phyloP scores from a whole-genome alignment of 495 filamentous ascomycete species.

The Hypoxylon cercidicola region DNA sequence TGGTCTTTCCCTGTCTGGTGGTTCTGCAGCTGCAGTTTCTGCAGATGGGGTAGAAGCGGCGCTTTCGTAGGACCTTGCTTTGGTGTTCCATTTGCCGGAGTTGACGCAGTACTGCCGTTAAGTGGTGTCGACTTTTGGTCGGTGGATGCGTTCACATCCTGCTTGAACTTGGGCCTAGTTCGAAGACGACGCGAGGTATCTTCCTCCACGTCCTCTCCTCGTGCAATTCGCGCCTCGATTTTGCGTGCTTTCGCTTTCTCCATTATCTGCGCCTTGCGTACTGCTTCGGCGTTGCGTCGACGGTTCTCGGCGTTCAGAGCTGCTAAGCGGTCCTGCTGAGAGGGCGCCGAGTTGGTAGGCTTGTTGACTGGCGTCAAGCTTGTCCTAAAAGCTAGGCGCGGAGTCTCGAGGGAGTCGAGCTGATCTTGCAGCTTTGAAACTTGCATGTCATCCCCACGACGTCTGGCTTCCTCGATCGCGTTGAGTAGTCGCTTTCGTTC shows the following conservation, averaged over 20 bases:
- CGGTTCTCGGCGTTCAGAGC: conserved; percentile 82
- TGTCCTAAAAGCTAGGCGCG: conserved; percentile 75
- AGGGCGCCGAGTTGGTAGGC: conserved; percentile 55
- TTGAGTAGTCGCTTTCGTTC: conserved; percentile 71
- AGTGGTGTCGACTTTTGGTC: conserved; percentile 56
- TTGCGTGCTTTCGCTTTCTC: conserved; percentile 75
- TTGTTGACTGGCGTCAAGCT: conserved; percentile 60
- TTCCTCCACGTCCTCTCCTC: conserved; percentile 58
- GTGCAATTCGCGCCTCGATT: conserved; percentile 61
- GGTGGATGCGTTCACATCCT: conserved; percentile 60
- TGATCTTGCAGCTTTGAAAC: conserved; percentile 70
- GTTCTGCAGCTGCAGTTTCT: conserved; percentile 65
- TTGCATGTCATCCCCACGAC: conserved; percentile 68
- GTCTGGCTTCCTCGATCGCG: conserved; percentile 71
- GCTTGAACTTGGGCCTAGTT: conserved; percentile 69
- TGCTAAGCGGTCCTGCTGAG: conserved; percentile 79
- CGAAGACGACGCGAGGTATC: conserved; percentile 71
- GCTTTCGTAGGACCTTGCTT: conserved; percentile 39
- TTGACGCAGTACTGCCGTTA: conserved; percentile 44
- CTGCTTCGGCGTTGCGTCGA: conserved; percentile 78
- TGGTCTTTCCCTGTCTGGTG: conserved; percentile 54
- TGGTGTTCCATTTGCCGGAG: conserved; percentile 53
- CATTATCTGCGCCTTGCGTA: conserved; percentile 84
- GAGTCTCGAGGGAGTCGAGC: conserved; percentile 72
- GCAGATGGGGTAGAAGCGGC: conserved; percentile 54